Evolutionary conservation across 1,284 basidiomycete species (phyloP).

Genomic region (Inonotus hispidus): DNA sequence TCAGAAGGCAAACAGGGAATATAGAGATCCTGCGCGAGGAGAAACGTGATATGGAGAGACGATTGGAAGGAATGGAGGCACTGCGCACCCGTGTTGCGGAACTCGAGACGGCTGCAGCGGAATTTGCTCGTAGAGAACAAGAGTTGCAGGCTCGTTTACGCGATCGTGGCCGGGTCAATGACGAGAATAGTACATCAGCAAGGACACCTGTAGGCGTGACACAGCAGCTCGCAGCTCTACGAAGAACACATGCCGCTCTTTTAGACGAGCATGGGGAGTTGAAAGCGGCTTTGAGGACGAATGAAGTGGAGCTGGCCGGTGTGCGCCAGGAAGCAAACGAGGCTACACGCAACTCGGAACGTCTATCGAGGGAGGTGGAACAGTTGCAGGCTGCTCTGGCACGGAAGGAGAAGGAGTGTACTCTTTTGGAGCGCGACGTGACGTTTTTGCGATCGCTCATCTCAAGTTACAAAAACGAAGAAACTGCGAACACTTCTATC

Average conservation of each 20-base stretch:
- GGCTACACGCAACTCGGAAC: conserved; percentile 34
- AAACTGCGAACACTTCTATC: conserved; percentile 37
- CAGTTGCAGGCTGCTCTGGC: conserved; percentile 31
- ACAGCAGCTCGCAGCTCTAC: conserved; percentile 50
- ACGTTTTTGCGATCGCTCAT: conserved; percentile 58
- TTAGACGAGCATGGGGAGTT: conserved; percentile 61
- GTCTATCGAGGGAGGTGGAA: conserved; percentile 27
- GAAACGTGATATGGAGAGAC: conserved; percentile 59
- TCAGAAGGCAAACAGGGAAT: conserved; percentile 52
- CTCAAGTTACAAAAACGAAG: conserved; percentile 37
- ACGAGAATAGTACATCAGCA: conserved; percentile 25
- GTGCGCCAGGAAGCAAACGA: conserved; percentile 31
- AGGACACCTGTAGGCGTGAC: conserved; percentile 47
- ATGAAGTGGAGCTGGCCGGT: conserved; percentile 45
- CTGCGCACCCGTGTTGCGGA: conserved; percentile 51
- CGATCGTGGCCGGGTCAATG: conserved; percentile 20
- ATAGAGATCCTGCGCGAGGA: conserved; percentile 72
- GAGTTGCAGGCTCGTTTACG: not conserved
- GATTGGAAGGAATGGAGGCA: conserved; percentile 47
- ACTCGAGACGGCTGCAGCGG: conserved; percentile 41
- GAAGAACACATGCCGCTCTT: conserved; percentile 52
- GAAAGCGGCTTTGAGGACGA: conserved; percentile 40
- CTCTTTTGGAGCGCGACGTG: conserved; percentile 53
- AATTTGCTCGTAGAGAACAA: conserved; percentile 33
- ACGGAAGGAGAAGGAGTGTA: conserved; percentile 41